Percentiles rank a stretch among this genome's conserved stretches.
These are phyloP conservation scores for Cephaloascus fragrans DNA, from an alignment of 805 yeast species.

Conservation along the genomic window DNA sequence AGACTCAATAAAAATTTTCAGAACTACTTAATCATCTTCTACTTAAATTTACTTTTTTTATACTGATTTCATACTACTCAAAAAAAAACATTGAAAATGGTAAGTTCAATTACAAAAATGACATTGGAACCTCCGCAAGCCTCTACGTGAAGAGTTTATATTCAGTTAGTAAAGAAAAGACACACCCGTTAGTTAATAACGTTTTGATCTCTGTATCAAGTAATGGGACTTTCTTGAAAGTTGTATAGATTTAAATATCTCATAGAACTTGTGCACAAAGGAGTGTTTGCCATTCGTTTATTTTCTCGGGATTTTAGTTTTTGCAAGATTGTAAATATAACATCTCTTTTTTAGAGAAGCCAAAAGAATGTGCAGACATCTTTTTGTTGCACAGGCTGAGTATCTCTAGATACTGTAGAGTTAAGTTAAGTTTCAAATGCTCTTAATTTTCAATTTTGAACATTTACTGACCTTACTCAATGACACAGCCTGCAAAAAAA, in stretches of 20 bases:
- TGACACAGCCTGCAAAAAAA: slow-evolving; percentile 66
- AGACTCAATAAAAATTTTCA: too few species aligned
- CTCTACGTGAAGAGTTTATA: neutral
- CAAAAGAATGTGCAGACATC: slow-evolving; percentile 4
- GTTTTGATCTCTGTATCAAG: too few species aligned
- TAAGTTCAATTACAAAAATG: slow-evolving; percentile 10
- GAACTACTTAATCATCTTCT: too few species aligned
- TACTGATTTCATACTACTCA: too few species aligned
- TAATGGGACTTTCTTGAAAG: too few species aligned
- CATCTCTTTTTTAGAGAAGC: slow-evolving; percentile 1
- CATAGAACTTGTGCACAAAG: slow-evolving; percentile 4
- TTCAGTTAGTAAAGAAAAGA: too few species aligned
- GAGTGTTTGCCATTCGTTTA: slow-evolving; percentile 10
- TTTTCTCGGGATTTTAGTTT: neutral
- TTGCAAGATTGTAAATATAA: neutral
- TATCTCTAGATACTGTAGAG: slow-evolving; percentile 15
- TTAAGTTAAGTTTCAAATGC: slow-evolving; percentile 6
- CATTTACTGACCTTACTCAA: slow-evolving; percentile 21
- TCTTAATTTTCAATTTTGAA: slow-evolving; percentile 10
- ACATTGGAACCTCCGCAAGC: slow-evolving; percentile 10
- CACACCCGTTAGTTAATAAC: slow-evolving; percentile 3
- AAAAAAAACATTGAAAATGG: slow-evolving; percentile 7
- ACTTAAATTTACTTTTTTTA: too few species aligned
- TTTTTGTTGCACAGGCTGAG: slow-evolving; percentile 18
- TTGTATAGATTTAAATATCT: too few species aligned